Evolutionary conservation across 2,329 filamentous ascomycete species (phyloP).

Genomic region (Ophiostoma sp.): DNA sequence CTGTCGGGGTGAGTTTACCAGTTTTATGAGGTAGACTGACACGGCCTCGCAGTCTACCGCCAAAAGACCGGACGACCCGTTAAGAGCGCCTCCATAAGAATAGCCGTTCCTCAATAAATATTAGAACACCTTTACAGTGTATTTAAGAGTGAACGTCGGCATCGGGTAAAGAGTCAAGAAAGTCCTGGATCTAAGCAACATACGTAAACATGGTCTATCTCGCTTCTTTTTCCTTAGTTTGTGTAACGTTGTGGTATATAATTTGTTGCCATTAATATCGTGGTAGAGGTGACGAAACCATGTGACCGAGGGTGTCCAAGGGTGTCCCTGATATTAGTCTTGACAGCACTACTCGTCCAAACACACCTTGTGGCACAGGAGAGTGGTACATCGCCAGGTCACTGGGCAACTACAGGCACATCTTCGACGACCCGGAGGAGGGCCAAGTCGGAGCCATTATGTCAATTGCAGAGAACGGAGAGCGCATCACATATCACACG

Average conservation of each 20-base stretch:
- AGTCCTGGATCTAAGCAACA: not conserved
- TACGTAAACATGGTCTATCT: not conserved
- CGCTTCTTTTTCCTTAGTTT: not conserved
- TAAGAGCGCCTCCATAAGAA: not conserved
- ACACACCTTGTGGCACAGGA: not conserved
- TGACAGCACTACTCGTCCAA: not conserved
- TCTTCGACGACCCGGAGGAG: not conserved
- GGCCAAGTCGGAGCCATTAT: not conserved
- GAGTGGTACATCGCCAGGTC: not conserved
- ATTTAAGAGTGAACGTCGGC: not conserved
- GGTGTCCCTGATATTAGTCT: not conserved
- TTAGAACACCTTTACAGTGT: not conserved
- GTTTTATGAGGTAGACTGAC: not conserved
- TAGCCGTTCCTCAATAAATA: not conserved
- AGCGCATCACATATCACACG: not conserved
- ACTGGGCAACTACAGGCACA: not conserved
- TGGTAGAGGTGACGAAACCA: too few relatives aligned
- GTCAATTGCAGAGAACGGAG: not conserved
- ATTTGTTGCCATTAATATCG: too few relatives aligned
- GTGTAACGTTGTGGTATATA: not conserved
- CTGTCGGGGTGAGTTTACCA: not conserved
- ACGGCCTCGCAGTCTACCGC: not conserved
- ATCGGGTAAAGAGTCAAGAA: not conserved
- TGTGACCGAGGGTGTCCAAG: too few relatives aligned
- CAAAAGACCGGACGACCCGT: not conserved